phyloP scores from a whole-genome alignment of 176 grass and related monocot species.

The Triticum dicoccoides region DNA sequence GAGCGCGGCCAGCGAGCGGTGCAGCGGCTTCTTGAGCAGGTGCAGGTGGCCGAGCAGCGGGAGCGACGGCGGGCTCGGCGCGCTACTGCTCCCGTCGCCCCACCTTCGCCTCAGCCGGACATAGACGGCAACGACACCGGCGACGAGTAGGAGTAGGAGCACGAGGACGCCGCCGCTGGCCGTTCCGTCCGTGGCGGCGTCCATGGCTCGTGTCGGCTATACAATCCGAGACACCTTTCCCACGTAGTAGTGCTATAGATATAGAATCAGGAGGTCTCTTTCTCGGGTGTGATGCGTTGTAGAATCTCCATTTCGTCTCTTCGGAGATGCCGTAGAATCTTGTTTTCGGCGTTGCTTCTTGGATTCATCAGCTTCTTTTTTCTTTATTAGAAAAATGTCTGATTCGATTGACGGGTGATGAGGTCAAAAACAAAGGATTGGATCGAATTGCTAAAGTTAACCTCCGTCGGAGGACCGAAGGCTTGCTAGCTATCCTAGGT shows the following conservation, averaged over 20 bases:
- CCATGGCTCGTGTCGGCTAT: background rate
- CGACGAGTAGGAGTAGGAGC: background rate
- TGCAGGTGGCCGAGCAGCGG: conserved; percentile 65
- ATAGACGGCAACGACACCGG: background rate
- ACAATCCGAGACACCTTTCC: background rate
- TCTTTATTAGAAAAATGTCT: background rate
- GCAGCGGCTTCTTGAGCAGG: conserved; percentile 48
- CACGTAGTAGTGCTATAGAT: background rate
- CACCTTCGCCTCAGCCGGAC: background rate
- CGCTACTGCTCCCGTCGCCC: background rate
- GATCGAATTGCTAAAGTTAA: no score
- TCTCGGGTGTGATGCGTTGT: no score
- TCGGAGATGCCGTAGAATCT: background rate
- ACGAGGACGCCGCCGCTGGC: background rate
- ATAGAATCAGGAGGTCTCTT: no score
- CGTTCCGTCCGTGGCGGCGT: background rate
- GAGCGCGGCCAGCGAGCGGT: conserved; percentile 31
- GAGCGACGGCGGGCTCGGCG: conserved; percentile 32
- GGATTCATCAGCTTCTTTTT: background rate
- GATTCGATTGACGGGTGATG: no score
- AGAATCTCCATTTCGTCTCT: no score
- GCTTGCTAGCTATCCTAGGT: no score
- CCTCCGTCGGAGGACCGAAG: no score
- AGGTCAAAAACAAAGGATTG: no score
- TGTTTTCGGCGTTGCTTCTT: background rate